Percentiles rank a stretch among this genome's conserved stretches.
Conservation (phyloP, 2,329 filamentous ascomycete species). For the Aspergillus latus region DNA sequence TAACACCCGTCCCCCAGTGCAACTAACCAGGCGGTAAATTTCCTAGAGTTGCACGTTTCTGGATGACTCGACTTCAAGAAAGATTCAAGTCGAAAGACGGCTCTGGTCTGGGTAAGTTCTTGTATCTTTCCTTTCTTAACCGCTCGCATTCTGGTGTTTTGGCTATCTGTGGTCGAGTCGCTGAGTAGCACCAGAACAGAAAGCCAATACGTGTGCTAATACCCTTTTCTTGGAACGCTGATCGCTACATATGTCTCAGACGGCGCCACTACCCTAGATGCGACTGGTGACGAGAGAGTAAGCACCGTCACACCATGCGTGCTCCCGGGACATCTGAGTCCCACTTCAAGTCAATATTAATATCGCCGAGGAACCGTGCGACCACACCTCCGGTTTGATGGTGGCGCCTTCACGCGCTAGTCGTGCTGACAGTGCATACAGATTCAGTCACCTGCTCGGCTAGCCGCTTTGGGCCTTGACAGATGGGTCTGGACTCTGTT, state of each 20-base stretch:
- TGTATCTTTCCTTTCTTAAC: background rate
- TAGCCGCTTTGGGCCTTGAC: slow-evolving; percentile 16
- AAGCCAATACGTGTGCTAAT: slow-evolving; percentile 1
- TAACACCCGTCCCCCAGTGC: background rate
- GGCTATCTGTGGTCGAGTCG: background rate
- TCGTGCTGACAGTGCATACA: slow-evolving; percentile 25
- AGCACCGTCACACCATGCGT: slow-evolving; percentile 9
- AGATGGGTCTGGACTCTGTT: slow-evolving; percentile 12
- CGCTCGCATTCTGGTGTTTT: background rate
- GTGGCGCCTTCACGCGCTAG: slow-evolving; percentile 18
- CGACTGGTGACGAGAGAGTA: slow-evolving; percentile 2
- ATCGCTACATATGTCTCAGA: slow-evolving; percentile 10
- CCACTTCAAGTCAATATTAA: slow-evolving; percentile 7
- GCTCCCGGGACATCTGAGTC: slow-evolving; percentile 4
- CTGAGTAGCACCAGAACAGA: background rate
- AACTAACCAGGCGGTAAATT: slow-evolving; percentile 1
- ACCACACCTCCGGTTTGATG: slow-evolving; percentile 1
- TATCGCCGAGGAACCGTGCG: slow-evolving; percentile 9
- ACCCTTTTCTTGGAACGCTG: background rate
- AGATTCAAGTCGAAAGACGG: background rate
- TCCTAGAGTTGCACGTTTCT: background rate
- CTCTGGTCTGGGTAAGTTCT: background rate
- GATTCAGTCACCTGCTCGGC: slow-evolving; percentile 24
- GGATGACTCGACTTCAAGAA: slow-evolving; percentile 3
- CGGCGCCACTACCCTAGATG: background rate